Percentiles rank a stretch among this genome's conserved stretches.
phyloP scores from a whole-genome alignment of 345 rosid species.

The Gossypioides kirkii region DNA sequence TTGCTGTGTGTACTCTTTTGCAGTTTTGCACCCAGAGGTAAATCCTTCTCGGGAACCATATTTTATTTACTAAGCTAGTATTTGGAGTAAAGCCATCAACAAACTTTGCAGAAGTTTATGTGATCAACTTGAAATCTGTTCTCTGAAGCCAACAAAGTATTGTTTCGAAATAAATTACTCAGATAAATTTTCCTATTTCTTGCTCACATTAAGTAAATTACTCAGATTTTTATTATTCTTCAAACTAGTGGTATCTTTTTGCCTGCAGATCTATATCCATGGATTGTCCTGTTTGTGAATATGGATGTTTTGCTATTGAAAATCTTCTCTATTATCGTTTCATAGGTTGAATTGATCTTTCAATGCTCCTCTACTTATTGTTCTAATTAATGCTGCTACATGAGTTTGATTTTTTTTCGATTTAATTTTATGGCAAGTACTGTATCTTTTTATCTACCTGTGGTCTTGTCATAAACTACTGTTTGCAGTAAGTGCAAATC shows the following conservation, averaged over 20 bases:
- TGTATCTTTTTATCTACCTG: neutral
- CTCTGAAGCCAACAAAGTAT: neutral
- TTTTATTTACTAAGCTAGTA: neutral
- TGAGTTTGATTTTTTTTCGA: neutral
- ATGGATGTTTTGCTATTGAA: neutral
- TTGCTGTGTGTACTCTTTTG: neutral
- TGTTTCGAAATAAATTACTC: neutral
- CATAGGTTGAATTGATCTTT: neutral
- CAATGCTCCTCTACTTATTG: neutral
- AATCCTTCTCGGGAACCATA: neutral
- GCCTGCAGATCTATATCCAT: no score
- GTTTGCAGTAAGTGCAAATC: constrained; percentile 36
- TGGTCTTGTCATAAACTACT: neutral
- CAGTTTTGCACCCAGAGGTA: neutral
- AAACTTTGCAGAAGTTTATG: neutral
- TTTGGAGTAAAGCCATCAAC: neutral
- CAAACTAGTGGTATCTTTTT: neutral
- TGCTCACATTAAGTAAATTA: neutral
- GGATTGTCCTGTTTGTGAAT: neutral
- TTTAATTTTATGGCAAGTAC: neutral
- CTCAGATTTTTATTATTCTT: no score
- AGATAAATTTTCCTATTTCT: neutral
- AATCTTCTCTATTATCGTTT: neutral
- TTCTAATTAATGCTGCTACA: neutral
- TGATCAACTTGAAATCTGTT: neutral